A percentile compares a stretch with the other conserved stretches of the same genome.
These are phyloP conservation scores for Rhododendron simsii DNA, from an alignment of 148 eudicot species.

Conservation along the genomic window DNA sequence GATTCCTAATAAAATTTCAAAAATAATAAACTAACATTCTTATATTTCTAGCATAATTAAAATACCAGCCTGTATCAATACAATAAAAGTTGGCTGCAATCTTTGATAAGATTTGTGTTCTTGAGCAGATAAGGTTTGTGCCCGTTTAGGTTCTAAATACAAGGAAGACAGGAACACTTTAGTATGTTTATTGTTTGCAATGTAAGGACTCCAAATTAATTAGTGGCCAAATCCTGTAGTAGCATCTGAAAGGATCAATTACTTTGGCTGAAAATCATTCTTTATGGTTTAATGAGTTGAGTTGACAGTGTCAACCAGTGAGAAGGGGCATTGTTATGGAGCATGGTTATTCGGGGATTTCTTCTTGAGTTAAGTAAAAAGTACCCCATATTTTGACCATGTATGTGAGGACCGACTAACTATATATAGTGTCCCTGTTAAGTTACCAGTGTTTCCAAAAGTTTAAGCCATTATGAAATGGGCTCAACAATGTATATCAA, in stretches of 20 bases:
- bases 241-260: background rate
- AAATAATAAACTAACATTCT: too few relatives aligned
- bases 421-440: background rate
- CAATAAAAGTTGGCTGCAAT: background rate
- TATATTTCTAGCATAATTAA: too few relatives aligned
- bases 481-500: too few relatives aligned
- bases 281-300: background rate
- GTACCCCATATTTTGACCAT: background rate
- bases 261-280: background rate
- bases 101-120: background rate
- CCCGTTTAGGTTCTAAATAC: background rate
- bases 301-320: background rate
- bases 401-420: background rate
- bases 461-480: too few relatives aligned
- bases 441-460: too few relatives aligned
- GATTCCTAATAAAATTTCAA: too few relatives aligned
- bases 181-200: background rate
- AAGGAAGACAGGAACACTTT: background rate
- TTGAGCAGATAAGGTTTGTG: background rate
- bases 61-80: too few relatives aligned
- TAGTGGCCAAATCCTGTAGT: background rate
- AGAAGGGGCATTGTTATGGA: background rate
- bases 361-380: background rate
- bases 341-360: background rate
- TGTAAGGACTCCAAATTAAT: background rate